Conservation (phyloP, 83 land plant species). For the Thuja plicata region DNA sequence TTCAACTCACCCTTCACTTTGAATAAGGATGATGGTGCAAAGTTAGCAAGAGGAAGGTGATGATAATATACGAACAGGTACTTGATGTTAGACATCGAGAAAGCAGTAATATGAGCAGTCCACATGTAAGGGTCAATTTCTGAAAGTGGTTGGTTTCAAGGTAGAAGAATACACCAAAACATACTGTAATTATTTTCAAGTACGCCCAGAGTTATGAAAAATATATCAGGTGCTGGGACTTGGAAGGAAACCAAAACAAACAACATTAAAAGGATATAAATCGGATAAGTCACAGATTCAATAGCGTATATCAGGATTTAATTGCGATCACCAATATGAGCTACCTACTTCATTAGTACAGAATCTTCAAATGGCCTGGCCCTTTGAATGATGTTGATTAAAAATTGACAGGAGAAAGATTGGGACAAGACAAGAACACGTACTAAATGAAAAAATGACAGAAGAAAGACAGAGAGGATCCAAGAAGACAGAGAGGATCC, state of each 20-base stretch:
- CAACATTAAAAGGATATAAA: background rate
- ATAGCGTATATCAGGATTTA: background rate
- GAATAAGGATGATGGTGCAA: background rate
- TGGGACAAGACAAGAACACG: background rate
- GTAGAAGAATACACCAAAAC: background rate
- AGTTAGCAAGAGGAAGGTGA: background rate
- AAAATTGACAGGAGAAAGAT: background rate
- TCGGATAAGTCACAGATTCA: background rate
- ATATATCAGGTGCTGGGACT: slow-evolving; percentile 15
- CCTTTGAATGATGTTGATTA: background rate
- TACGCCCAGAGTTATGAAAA: too few species aligned
- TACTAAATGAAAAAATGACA: background rate
- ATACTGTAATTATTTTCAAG: too few species aligned
- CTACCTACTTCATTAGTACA: background rate
- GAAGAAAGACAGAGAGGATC: too few species aligned
- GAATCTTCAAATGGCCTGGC: background rate
- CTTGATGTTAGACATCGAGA: background rate
- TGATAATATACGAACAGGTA: background rate
- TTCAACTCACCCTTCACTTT: background rate
- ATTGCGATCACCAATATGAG: background rate
- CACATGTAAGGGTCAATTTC: background rate
- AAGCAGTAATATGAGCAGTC: background rate
- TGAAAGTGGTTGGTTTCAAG: background rate
- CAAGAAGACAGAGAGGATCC: background rate
- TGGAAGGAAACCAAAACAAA: slow-evolving; percentile 4